These are phyloP conservation scores for Cyberlindnera subsufficiens DNA, from an alignment of 805 yeast genomes.

Conservation along the genomic window DNA sequence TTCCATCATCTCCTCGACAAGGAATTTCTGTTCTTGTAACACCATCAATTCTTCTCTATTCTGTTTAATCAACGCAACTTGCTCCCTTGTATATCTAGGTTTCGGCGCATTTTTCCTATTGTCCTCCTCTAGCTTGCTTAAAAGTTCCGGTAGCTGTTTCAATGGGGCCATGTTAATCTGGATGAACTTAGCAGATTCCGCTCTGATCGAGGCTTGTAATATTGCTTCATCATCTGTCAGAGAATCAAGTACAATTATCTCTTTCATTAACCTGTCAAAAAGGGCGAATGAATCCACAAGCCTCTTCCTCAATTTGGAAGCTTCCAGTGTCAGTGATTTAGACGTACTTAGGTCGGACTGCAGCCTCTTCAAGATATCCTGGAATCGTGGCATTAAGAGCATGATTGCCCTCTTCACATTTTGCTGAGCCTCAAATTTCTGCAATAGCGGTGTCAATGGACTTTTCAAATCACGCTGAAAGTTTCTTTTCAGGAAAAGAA, in stretches of 20 bases:
- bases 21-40: slow-evolving; percentile 72
- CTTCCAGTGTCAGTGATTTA: slow-evolving; percentile 27
- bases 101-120: slow-evolving; percentile 11
- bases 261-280: slow-evolving; percentile 45
- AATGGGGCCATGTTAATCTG: slow-evolving; percentile 63
- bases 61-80: slow-evolving; percentile 50
- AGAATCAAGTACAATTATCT: slow-evolving; percentile 30
- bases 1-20: slow-evolving; percentile 60
- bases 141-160: slow-evolving; percentile 48
- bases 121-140: slow-evolving; percentile 23
- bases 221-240: slow-evolving; percentile 37
- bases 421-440: slow-evolving; percentile 35
- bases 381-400: slow-evolving; percentile 37
- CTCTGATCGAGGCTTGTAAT: slow-evolving; percentile 49
- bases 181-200: slow-evolving; percentile 50
- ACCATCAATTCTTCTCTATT: slow-evolving; percentile 78
- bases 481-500: slow-evolving; percentile 51
- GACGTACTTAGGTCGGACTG: slow-evolving; percentile 27
- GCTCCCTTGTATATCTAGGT: slow-evolving; percentile 27
- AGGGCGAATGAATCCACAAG: slow-evolving; percentile 44
- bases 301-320: slow-evolving; percentile 36
- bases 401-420: slow-evolving; percentile 33
- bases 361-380: slow-evolving; percentile 29
- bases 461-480: slow-evolving; percentile 33
- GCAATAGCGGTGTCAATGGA: slow-evolving; percentile 32